Conservation (phyloP, 805 yeast species). For the Barnettozyma populi region DNA sequence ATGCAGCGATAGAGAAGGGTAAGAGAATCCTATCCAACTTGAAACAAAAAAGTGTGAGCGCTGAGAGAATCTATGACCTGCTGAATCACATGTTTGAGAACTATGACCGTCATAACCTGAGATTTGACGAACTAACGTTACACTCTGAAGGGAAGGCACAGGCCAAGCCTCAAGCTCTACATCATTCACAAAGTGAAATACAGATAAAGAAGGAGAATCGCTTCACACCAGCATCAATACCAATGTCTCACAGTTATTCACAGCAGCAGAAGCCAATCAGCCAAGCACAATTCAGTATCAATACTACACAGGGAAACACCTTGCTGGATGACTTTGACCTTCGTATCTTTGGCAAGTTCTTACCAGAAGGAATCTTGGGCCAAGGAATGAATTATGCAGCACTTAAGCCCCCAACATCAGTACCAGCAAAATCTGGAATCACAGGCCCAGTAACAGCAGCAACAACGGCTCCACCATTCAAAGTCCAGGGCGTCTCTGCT, state of each 20-base stretch:
- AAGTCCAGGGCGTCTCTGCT: neutral
- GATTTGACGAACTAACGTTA: conserved; percentile 23
- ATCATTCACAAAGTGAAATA: conserved; percentile 35
- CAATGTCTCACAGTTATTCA: neutral
- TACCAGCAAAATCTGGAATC: neutral
- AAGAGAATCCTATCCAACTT: conserved; percentile 62
- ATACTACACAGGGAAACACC: conserved; percentile 34
- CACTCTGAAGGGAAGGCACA: neutral
- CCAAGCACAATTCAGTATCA: conserved; percentile 1
- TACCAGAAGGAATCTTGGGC: conserved; percentile 73
- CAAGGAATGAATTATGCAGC: conserved; percentile 11
- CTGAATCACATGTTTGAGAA: conserved; percentile 75
- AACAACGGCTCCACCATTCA: neutral
- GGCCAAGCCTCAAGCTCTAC: conserved; percentile 25
- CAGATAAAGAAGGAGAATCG: neutral
- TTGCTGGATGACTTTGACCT: conserved; percentile 75
- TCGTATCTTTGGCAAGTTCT: conserved; percentile 72
- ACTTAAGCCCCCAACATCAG: neutral
- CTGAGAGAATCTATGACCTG: conserved; percentile 72
- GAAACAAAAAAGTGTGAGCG: conserved; percentile 71
- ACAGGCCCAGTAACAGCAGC: neutral
- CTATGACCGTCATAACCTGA: conserved; percentile 65
- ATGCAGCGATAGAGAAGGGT: conserved; percentile 74
- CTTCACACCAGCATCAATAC: neutral
- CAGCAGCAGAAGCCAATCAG: neutral